phyloP scores from a whole-genome alignment of 2,329 filamentous ascomycete species.

The Paracoccidioides lutzii region DNA sequence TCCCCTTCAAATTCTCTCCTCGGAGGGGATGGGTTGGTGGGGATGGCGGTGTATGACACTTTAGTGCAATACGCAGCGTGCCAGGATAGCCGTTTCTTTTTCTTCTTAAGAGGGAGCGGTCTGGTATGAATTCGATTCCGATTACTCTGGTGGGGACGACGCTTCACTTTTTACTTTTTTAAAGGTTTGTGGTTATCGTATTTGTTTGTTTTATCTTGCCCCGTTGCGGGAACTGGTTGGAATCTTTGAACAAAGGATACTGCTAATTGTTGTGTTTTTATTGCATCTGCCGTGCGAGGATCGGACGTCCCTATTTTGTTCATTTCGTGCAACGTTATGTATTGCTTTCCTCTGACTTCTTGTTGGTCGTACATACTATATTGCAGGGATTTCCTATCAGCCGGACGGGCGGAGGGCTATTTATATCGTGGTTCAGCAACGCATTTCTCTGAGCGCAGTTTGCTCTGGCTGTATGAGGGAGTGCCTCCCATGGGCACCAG shows the following conservation, averaged over 20 bases:
- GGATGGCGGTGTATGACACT: conserved; percentile 47
- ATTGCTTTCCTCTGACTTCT: neutral
- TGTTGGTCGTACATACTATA: too few species aligned
- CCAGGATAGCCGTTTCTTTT: conserved; percentile 24
- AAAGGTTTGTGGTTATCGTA: conserved; percentile 33
- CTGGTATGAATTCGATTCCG: conserved; percentile 72
- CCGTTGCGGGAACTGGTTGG: neutral
- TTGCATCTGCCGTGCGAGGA: neutral
- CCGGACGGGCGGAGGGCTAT: too few species aligned
- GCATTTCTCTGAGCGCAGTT: too few species aligned
- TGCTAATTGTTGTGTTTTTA: neutral
- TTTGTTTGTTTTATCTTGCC: neutral
- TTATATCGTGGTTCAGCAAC: too few species aligned
- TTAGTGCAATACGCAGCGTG: conserved; percentile 94
- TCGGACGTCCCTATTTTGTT: neutral
- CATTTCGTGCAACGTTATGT: too few species aligned
- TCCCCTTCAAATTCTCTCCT: neutral
- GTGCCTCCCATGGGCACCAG: too few species aligned
- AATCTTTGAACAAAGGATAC: neutral
- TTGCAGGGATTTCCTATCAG: too few species aligned
- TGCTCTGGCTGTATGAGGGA: too few species aligned
- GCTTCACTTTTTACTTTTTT: conserved; percentile 45
- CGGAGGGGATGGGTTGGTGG: neutral
- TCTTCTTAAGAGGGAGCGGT: conserved; percentile 22
- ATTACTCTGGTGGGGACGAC: conserved; percentile 77